Evolutionary conservation across 306 rosid species (phyloP).

Genomic region (Inga laurina): DNA sequence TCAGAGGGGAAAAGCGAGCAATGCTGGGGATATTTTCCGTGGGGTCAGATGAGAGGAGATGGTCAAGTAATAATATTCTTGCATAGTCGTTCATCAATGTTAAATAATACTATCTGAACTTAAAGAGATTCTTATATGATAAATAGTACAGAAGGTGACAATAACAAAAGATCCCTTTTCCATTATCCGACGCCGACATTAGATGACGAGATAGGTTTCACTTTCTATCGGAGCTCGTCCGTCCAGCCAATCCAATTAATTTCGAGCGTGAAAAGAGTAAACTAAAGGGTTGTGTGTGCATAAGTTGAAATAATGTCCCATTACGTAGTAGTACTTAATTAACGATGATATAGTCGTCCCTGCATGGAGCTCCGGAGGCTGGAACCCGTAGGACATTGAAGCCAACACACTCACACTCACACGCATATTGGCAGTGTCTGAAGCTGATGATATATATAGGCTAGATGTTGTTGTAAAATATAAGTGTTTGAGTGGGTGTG

Average conservation of each 20-base stretch:
- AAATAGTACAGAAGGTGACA: slow-evolving; percentile 20
- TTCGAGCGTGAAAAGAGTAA: no score
- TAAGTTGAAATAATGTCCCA: neutral
- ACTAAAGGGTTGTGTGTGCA: neutral
- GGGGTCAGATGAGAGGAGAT: slow-evolving; percentile 5
- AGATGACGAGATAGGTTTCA: neutral
- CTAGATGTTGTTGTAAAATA: no score
- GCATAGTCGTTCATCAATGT: slow-evolving; percentile 6
- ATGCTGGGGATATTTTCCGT: slow-evolving; percentile 17
- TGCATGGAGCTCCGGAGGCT: neutral
- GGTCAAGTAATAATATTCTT: neutral
- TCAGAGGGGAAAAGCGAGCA: slow-evolving; percentile 22
- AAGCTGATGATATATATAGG: slow-evolving; percentile 14
- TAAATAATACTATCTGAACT: neutral
- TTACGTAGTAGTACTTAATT: no score
- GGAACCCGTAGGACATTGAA: slow-evolving; percentile 1
- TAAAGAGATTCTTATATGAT: no score
- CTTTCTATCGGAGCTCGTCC: neutral
- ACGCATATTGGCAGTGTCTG: slow-evolving; percentile 22
- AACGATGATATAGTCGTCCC: neutral
- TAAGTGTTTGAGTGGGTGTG: no score
- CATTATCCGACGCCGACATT: slow-evolving; percentile 33
- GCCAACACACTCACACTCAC: neutral
- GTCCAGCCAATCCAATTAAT: neutral
- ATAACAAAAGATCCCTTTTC: slow-evolving; percentile 30